Conservation (phyloP, 2,329 filamentous ascomycete genomes). For the Fusarium begoniae region DNA sequence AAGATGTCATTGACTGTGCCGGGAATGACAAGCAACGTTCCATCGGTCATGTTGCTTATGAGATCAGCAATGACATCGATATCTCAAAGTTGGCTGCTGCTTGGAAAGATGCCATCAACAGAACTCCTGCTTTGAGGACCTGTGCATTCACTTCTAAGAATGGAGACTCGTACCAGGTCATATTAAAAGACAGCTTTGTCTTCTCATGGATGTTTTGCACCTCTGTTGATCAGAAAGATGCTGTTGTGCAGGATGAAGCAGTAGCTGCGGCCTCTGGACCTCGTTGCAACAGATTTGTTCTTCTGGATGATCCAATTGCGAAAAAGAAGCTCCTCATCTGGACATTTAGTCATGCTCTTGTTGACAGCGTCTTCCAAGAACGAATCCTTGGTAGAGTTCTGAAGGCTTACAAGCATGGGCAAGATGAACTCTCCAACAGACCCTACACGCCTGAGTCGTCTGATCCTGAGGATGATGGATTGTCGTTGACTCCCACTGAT, state of each 20-base stretch:
- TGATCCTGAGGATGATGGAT: neutral
- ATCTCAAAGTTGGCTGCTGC: neutral
- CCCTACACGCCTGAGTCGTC: neutral
- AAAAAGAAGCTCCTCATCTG: neutral
- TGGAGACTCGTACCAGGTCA: neutral
- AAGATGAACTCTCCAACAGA: neutral
- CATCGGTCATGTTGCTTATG: neutral
- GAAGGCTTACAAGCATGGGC: neutral
- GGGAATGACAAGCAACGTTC: neutral
- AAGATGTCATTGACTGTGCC: neutral
- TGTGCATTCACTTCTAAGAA: neutral
- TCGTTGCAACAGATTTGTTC: slow-evolving; percentile 9
- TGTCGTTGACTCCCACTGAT: neutral
- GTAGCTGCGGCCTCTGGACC: neutral
- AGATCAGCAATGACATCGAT: neutral
- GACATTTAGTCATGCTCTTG: neutral
- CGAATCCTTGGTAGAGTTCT: neutral
- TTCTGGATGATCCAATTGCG: neutral
- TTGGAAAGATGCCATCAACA: slow-evolving; percentile 1
- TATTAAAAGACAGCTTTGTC: neutral
- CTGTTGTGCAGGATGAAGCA: slow-evolving; percentile 3
- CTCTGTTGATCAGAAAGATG: neutral
- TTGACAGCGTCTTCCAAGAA: neutral
- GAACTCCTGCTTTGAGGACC: neutral
- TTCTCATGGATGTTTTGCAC: slow-evolving; percentile 9